Base-by-base conservation (phyloP, 768 basidiomycete species). In the Auricularia heimuer region DNA sequence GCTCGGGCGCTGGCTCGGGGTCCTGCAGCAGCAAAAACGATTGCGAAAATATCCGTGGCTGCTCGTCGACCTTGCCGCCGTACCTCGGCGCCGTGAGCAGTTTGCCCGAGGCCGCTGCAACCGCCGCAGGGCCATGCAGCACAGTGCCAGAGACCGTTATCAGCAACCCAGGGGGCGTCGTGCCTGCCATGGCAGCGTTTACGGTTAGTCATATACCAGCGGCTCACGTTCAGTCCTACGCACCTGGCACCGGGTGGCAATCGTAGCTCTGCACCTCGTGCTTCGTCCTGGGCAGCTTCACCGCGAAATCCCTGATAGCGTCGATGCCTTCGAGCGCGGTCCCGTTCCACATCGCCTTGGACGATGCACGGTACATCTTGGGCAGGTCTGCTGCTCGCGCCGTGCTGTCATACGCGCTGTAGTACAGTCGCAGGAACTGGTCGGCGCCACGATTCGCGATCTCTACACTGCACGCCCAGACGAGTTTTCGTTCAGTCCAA, bases 211-310 rank as follows among this genome's bases (percentile, higher is more conserved):
- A 61, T 29, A 56, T 60, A 62, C n/a, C 56, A 54, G 42, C 37
- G 54, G 66, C 64, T 67, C 36, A 61, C 63, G 8, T 18, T 39
- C n/a, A 29, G 24, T n/a, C 51, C 7, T 39, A 24, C 11, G 29
- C 44, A 89, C 92, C 90, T 75, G 90, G 89, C 66, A 94, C 91
- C 42, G 92, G 89, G 73, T 94, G 92, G 69, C 92, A 94, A 72
- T 94, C 92, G 68, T 91, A 92, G 18, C 89, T 91, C 73, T 90
- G 88, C 21, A 94, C 81, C 65, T 94, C 92, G 69, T 94, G 92
- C 68, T 85, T 51, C 47, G 47, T 51, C 21, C 78, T 77, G 1
- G 90, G 90, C 86, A 91, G 91, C 63, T 83, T 83, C 68, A 82
- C 76, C 29, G 91, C 79, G 54, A 92, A 80, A 65, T 84, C 80